Evolutionary conservation across 768 basidiomycete genomes (phyloP).

Genomic region (Rhodotorula kratochvilovae): DNA sequence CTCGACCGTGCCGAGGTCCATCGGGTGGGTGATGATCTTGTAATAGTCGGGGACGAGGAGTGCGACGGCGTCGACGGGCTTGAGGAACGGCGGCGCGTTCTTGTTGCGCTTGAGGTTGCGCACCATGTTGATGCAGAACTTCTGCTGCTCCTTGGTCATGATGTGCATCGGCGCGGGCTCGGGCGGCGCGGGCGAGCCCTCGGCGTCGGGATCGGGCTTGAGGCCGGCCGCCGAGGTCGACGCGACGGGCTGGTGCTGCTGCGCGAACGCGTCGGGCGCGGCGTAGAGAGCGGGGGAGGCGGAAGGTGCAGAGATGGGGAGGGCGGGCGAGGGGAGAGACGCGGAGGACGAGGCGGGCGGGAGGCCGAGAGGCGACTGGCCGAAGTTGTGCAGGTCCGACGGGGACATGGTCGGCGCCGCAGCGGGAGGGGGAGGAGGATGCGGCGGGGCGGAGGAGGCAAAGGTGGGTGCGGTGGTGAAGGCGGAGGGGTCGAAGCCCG

Average conservation of each 20-base stretch:
- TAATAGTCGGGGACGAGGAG: conserved; percentile 72
- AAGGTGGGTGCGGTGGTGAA: conserved; percentile 7
- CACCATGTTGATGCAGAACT: conserved; percentile 71
- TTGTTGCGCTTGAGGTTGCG: conserved; percentile 80
- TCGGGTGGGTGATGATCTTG: conserved; percentile 77
- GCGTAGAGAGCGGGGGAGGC: background rate
- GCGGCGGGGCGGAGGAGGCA: conserved; percentile 5
- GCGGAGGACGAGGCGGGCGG: background rate
- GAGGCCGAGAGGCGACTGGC: background rate
- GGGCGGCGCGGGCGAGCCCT: background rate
- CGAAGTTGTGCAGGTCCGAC: conserved; percentile 22
- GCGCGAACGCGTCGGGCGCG: conserved; percentile 9
- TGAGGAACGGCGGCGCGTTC: conserved; percentile 72
- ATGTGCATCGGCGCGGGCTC: conserved; percentile 22
- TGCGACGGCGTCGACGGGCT: conserved; percentile 81
- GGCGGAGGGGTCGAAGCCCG: conserved; percentile 19
- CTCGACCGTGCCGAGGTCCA: conserved; percentile 92
- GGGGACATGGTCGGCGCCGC: conserved; percentile 30
- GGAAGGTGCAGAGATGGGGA: background rate
- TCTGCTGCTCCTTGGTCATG: conserved; percentile 66
- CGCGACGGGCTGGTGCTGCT: conserved; percentile 2
- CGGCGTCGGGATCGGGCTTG: background rate
- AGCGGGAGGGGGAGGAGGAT: conserved; percentile 1
- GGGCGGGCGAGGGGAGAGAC: conserved; percentile 2
- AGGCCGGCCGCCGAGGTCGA: conserved; percentile 9